Evolutionary conservation across 179 eudicot genomes (phyloP), one percentile per base, ranked within the genome.

Genomic region (Silene noctiflora): DNA sequence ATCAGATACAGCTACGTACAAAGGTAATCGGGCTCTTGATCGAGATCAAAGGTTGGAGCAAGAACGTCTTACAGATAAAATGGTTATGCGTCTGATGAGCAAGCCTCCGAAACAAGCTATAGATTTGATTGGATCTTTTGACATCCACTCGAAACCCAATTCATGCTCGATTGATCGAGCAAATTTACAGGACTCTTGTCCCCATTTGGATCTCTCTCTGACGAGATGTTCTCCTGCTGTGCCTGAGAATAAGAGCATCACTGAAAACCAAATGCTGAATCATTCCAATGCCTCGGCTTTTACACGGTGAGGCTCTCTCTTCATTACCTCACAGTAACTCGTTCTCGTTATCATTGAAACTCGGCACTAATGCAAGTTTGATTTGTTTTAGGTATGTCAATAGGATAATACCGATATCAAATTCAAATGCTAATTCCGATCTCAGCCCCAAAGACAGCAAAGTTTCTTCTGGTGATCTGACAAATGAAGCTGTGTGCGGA

Each of bases 91-190:
- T 12, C 35, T 62, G 0, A 60, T 24, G 71, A 79, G 42, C 64
- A 78, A 75, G 77, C 64, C 84, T 74, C 81, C 87, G 13, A 86
- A 78, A 79, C 88, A 87, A 80, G 93, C 94, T 39, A 86, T 90
- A 61, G 94, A 94, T 81, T 89, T 94, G 73, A 89, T 92, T 46
- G 96, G 91, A 81, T 77, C 91, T 58, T 82, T 94, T 60, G 86
- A 75, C 73, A 77, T 77, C 73, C 82, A 82, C 46, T 77, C 80
- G 17, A 84, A 82, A 35, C 35, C 74, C 76, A 76, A 76, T 69
- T 78, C 78, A 21, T 76, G 33, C 58, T 53, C 78, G 24, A 81
- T 81, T 79, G 76, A 75, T 74, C 78, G 67, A 78, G 60, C 77
- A 58, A 79, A 83, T 73, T 79, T 25, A 39, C 67, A 24, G 12